These are phyloP conservation scores for Aristolochia fimbriata DNA, from an alignment of 164 flowering plant species.

Conservation along the genomic window DNA sequence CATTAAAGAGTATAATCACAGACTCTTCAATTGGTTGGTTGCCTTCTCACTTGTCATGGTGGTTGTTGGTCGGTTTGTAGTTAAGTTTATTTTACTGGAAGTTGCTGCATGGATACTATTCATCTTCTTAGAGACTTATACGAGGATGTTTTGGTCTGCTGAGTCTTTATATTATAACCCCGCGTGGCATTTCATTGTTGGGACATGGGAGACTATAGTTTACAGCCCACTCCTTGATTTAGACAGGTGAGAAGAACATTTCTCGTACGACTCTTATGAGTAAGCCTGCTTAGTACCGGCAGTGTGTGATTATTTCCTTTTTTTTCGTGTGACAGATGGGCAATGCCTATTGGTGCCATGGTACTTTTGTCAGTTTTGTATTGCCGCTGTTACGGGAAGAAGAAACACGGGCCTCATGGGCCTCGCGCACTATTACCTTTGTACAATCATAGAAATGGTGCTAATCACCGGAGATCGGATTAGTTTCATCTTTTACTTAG, in stretches of 20 bases:
- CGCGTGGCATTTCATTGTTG: constrained; percentile 82
- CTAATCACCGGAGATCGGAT: constrained; percentile 62
- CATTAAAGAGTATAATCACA: constrained; percentile 90
- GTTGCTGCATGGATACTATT: constrained; percentile 89
- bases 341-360: constrained; percentile 49
- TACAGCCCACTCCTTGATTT: constrained; percentile 91
- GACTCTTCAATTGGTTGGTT: constrained; percentile 99
- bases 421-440: constrained; percentile 52
- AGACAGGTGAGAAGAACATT: constrained; percentile 58
- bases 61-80: constrained; percentile 81
- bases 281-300: too few relatives aligned
- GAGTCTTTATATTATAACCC: constrained; percentile 96
- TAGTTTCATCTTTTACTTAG: constrained; percentile 6
- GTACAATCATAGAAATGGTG: constrained; percentile 40
- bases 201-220: constrained; percentile 86
- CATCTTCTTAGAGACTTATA: constrained; percentile 89
- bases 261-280: background rate
- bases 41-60: constrained; percentile 96
- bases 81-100: constrained; percentile 72
- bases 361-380: constrained; percentile 45
- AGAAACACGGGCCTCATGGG: constrained; percentile 56
- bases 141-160: constrained; percentile 97
- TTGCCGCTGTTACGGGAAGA: constrained; percentile 75
- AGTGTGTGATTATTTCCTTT: background rate
- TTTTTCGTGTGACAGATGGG: constrained; percentile 58